Evolutionary conservation across 768 basidiomycete species (phyloP).

Genomic region (Mycena epipterygia): DNA sequence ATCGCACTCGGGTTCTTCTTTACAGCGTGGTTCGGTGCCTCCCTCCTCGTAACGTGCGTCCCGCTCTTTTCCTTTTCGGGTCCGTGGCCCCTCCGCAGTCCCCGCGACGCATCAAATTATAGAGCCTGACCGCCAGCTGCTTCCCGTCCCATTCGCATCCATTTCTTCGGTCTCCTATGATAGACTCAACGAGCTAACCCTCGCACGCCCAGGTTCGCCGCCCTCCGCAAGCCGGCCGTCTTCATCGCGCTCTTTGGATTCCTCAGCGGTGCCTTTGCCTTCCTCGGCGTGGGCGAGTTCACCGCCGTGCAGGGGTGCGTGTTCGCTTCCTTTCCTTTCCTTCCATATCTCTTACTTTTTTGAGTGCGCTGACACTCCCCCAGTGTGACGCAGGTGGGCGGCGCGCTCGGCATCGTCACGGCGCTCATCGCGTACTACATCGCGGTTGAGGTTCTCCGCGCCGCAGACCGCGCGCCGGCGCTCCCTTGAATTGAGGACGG

Average conservation of each 20-base stretch:
- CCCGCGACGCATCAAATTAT: constrained; percentile 18
- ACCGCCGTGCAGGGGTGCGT: constrained; percentile 37
- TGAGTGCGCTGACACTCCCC: constrained; percentile 22
- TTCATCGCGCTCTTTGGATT: constrained; percentile 40
- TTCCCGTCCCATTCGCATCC: constrained; percentile 29
- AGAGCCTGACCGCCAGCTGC: constrained; percentile 16
- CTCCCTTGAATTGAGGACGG: constrained; percentile 41
- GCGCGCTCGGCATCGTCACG: constrained; percentile 45
- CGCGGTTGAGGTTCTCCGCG: constrained; percentile 42
- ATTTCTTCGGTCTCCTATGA: constrained; percentile 22
- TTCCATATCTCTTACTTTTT: constrained; percentile 16
- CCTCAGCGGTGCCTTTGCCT: constrained; percentile 37
- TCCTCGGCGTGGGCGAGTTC: constrained; percentile 36
- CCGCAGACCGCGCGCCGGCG: constrained; percentile 43
- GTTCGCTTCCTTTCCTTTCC: constrained; percentile 8
- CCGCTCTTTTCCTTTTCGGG: constrained; percentile 10
- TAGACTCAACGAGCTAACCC: constrained; percentile 23
- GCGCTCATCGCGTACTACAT: constrained; percentile 47
- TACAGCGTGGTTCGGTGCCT: constrained; percentile 78
- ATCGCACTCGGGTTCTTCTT: constrained; percentile 81
- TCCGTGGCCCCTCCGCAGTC: constrained; percentile 19
- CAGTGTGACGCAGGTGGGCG: constrained; percentile 42
- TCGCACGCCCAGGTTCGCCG: constrained; percentile 26
- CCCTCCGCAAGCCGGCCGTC: constrained; percentile 39
- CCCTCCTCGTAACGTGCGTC: constrained; percentile 74